phyloP scores from a whole-genome alignment of 2,329 filamentous ascomycete genomes.

The Ceratocystis harringtonii region DNA sequence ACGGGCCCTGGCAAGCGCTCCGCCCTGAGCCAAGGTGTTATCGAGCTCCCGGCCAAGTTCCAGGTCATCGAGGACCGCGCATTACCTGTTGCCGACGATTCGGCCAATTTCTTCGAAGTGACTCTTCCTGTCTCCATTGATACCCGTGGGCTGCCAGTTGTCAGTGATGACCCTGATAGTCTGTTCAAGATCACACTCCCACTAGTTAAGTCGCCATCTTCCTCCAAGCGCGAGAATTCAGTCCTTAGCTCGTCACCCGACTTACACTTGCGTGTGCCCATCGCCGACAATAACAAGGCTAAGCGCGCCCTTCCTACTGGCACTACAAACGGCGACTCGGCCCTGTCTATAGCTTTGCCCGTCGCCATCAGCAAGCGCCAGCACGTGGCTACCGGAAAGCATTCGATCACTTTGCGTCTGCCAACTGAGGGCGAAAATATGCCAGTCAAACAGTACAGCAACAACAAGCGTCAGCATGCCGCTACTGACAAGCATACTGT shows the following conservation, averaged over 20 bases:
- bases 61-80: constrained; percentile 4
- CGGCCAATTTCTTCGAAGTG: constrained; percentile 6
- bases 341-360: constrained; percentile 15
- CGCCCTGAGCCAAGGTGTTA: background rate
- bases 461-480: background rate
- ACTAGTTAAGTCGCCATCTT: background rate
- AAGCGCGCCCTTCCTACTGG: constrained; percentile 9
- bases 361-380: constrained; percentile 8
- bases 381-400: constrained; percentile 9
- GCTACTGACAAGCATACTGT: constrained; percentile 4
- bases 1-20: background rate
- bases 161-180: constrained; percentile 12
- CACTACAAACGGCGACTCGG: constrained; percentile 6
- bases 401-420: constrained; percentile 1
- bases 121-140: constrained; percentile 16
- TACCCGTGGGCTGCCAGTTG: constrained; percentile 13
- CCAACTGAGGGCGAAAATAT: constrained; percentile 6
- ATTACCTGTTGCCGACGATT: constrained; percentile 9
- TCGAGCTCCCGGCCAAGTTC: constrained; percentile 10
- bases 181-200: constrained; percentile 15
- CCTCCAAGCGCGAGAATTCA: constrained; percentile 5
- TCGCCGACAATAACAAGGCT: background rate
- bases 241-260: constrained; percentile 4
- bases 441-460: background rate
- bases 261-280: constrained; percentile 10